Base-by-base conservation (phyloP, 1,284 basidiomycete species). In the Cryptococcus sp. region DNA sequence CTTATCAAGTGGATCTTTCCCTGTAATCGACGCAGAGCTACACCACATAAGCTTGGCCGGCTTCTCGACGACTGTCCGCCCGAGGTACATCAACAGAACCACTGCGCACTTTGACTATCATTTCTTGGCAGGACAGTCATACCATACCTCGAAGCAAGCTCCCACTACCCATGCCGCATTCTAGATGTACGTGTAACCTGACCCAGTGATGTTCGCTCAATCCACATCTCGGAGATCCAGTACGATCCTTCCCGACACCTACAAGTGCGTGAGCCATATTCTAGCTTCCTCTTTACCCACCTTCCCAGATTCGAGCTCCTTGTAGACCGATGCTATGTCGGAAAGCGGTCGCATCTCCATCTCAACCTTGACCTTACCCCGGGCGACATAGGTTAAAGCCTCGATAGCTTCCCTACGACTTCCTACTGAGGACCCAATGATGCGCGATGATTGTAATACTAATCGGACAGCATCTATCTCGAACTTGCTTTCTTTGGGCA, bases 341-440 rank as follows among this genome's bases (percentile, higher is more conserved):
- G 7, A 32, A n/a, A 53, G 31, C 4, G 42, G 42, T 31, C 44
- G 30, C n/a, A 33, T 14, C 5, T 31, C 41, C n/a, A 34, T 5
- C 33, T 53, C 52, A 35, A 47, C 45, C 36, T 36, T 50, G 34
- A 50, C 49, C 36, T 50, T 50, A n/a, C 49, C 49, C 49, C 34
- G 34, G 5, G 49, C 32, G n/a, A 50, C 49, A 4, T 36, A 37
- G 15, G n/a, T 31, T 6, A 50, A 36, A n/a, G 49, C 49, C 35
- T 13, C 34, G 8, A 36, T 34, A 10, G 34, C 14, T 31, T 50
- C 49, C 4, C 14, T 14, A 10, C 49, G 32, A 50, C 10, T 50
- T 31, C 49, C 49, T 5, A 50, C 34, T n/a, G 49, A 50, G 11
- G 32, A 35, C 15, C 49, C 49, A n/a, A 50, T 38, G 31, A 50